Percentiles rank a stretch among this genome's conserved stretches.
Conservation (phyloP, 331 rosid genomes). For the Malus hybrid region DNA sequence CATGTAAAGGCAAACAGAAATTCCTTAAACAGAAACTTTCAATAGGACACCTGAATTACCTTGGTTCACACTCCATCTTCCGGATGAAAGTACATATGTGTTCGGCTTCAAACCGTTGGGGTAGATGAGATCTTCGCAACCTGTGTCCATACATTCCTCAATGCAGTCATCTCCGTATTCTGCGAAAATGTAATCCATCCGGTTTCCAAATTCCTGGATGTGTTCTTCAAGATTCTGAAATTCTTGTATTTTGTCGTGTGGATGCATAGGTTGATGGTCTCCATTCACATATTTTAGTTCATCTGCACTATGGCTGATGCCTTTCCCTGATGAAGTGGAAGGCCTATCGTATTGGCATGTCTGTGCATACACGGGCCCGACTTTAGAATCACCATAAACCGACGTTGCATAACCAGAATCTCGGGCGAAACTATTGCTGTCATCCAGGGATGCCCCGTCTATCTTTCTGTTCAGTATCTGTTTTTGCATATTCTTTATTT, state of each 20-base stretch:
- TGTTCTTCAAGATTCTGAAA: conserved; percentile 37
- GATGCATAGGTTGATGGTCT: conserved; percentile 2
- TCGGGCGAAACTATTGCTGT: conserved; percentile 52
- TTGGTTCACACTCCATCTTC: conserved; percentile 55
- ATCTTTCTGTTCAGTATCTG: background rate
- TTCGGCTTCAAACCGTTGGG: conserved; percentile 40
- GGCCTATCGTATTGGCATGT: conserved; percentile 19
- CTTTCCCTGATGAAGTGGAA: conserved; percentile 21
- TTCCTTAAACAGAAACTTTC: background rate
- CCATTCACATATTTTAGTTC: background rate
- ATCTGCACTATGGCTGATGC: conserved; percentile 6
- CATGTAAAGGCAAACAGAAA: background rate
- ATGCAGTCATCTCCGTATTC: conserved; percentile 27
- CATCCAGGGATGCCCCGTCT: conserved; percentile 10
- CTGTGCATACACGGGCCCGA: conserved; percentile 25
- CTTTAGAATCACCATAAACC: conserved; percentile 30
- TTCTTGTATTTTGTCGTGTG: conserved; percentile 17
- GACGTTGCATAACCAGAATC: conserved; percentile 43
- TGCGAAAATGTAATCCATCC: conserved; percentile 24
- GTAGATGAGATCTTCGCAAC: conserved; percentile 41
- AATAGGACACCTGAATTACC: conserved; percentile 27
- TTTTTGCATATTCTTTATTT: conserved; percentile 14
- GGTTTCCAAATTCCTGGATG: conserved; percentile 28
- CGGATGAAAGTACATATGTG: conserved; percentile 51
- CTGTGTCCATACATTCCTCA: conserved; percentile 39